These are phyloP conservation scores for Boeremia lycopersici DNA, from an alignment of 2,329 filamentous ascomycete species.

Conservation along the genomic window DNA sequence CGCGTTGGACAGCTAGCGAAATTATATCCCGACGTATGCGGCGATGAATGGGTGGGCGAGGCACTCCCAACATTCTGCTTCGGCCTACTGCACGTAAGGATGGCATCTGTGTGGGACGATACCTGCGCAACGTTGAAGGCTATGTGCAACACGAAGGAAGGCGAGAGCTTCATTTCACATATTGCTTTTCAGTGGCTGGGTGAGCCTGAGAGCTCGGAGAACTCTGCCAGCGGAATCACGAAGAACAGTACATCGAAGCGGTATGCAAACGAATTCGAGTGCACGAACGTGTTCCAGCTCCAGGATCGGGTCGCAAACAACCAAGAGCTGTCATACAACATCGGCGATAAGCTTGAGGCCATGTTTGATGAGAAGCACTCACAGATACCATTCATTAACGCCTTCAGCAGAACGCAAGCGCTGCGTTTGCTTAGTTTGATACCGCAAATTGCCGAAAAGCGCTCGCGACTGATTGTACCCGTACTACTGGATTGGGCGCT, in stretches of 20 bases:
- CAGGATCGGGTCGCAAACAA: constrained; percentile 26
- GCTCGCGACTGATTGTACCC: constrained; percentile 83
- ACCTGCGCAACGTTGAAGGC: constrained; percentile 75
- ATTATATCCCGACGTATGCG: constrained; percentile 64
- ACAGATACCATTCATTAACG: constrained; percentile 56
- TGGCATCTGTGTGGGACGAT: constrained; percentile 88
- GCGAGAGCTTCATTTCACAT: constrained; percentile 73
- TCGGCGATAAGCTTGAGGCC: constrained; percentile 62
- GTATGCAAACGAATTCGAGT: constrained; percentile 77
- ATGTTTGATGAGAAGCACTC: constrained; percentile 70
- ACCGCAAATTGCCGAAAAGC: constrained; percentile 81
- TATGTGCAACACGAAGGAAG: constrained; percentile 71
- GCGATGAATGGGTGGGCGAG: constrained; percentile 69
- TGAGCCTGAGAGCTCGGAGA: constrained; percentile 18
- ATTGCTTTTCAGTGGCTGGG: constrained; percentile 79
- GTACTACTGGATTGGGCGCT: constrained; percentile 79
- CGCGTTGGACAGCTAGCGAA: constrained; percentile 78
- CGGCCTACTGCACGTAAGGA: constrained; percentile 82
- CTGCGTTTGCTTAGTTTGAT: constrained; percentile 76
- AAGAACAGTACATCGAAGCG: constrained; percentile 27
- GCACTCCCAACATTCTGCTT: constrained; percentile 85
- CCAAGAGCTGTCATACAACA: constrained; percentile 23
- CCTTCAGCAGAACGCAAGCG: constrained; percentile 74
- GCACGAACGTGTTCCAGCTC: constrained; percentile 71
- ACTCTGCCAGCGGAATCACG: constrained; percentile 4